Evolutionary conservation across 2,329 filamentous ascomycete species (phyloP).

Genomic region (Pseudogymnoascus sp.): DNA sequence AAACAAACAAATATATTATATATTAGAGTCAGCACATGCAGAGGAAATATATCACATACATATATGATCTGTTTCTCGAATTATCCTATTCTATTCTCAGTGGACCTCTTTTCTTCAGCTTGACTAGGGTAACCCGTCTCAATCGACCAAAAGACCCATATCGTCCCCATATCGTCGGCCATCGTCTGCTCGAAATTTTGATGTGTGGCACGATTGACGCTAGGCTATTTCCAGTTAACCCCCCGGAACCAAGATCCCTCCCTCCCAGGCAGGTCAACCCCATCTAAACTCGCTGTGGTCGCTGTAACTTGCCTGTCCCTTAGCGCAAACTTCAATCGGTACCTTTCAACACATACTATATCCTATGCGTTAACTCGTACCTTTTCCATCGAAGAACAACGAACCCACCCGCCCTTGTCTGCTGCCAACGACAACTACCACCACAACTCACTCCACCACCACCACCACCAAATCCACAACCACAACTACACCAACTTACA

Average conservation of each 20-base stretch:
- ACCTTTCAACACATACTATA: not conserved
- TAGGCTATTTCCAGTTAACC: constrained; percentile 3
- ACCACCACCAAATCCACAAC: too few species aligned
- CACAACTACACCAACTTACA: not conserved
- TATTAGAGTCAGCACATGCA: not conserved
- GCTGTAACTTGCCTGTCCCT: not conserved
- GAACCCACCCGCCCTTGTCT: too few species aligned
- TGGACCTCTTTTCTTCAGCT: not conserved
- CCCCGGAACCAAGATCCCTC: constrained; percentile 2
- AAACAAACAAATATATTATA: not conserved
- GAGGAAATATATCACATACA: not conserved
- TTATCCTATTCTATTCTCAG: not conserved
- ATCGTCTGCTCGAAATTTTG: not conserved
- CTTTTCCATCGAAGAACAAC: not conserved
- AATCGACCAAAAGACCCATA: too few species aligned
- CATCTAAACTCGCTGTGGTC: not conserved
- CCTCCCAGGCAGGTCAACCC: not conserved
- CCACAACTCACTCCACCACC: too few species aligned
- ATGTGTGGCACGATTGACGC: not conserved
- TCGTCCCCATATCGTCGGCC: not conserved
- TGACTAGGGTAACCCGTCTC: not conserved
- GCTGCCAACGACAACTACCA: too few species aligned
- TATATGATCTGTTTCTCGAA: not conserved
- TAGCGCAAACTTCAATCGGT: not conserved
- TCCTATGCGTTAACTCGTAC: not conserved